Evolutionary conservation across 257 asterid species (phyloP).

Genomic region (Fraxinus excelsior): DNA sequence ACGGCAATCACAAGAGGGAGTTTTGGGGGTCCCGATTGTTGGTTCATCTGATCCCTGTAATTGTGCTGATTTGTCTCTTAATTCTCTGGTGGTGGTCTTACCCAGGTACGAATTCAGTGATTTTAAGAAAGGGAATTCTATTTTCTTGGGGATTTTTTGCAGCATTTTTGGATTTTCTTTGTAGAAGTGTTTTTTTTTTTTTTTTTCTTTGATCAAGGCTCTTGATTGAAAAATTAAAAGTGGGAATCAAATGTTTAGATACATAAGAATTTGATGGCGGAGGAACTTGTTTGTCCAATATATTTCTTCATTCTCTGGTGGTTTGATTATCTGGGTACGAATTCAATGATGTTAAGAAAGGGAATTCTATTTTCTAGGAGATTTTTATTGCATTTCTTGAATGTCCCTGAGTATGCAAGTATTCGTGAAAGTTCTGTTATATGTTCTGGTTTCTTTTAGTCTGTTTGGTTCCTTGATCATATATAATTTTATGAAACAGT

Average conservation of each 20-base stretch:
- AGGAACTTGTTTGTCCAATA: neutral
- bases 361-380: too few species aligned
- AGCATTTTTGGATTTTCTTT: neutral
- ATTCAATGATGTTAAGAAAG: too few species aligned
- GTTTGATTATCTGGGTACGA: neutral
- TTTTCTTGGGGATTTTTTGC: neutral
- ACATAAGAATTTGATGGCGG: neutral
- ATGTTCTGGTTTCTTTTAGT: neutral
- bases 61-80: conserved; percentile 47
- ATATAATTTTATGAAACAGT: conserved; percentile 27
- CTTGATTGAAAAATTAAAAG: neutral
- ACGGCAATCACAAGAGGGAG: conserved; percentile 21
- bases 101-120: conserved; percentile 32
- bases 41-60: conserved; percentile 48
- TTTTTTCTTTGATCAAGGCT: neutral
- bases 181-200: neutral
- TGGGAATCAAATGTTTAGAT: neutral
- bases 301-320: neutral
- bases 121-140: neutral
- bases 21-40: conserved; percentile 11
- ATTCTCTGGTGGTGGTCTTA: conserved; percentile 59
- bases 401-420: too few species aligned
- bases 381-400: too few species aligned
- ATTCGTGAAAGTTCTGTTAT: too few species aligned
- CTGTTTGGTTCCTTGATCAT: neutral